Evolutionary conservation across 2,329 filamentous ascomycete species (phyloP), one percentile per base, ranked within the genome.

Genomic region (Xylariaceae sp.): DNA sequence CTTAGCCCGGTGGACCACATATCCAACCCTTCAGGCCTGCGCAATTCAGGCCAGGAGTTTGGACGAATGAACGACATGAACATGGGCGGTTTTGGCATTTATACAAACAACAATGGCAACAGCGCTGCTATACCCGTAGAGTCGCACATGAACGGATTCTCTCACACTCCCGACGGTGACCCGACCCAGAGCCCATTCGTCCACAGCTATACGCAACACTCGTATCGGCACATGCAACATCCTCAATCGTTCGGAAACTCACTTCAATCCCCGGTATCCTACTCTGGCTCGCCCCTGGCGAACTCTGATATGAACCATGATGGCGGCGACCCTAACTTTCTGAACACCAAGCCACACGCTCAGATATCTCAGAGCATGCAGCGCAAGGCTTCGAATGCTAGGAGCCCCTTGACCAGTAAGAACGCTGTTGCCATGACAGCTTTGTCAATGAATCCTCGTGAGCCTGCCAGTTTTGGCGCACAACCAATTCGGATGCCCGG

Each of bases 111-210:
- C 71, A 75, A 59, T 86, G 88, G 34, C 60, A 80, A 76, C 54
- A 80, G 78, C 61, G 71, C 77, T 59, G 75, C 78, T 39, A 74
- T 88, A 44, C 82, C 85, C 61, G 82, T 88, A 68, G 86, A 89
- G 62, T 78, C 82, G 52, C 86, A 88, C 59, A 86, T 91, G 70
- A 88, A 89, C 70, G 85, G 90, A 62, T 97, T 89, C 74, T 96
- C 93, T 17, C 90, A 90, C 72, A 96, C 92, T 1, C 92, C 93
- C 2, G 93, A 97, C 62, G 91, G 91, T 55, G 88, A 91, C 56
- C 92, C 93, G 4, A 93, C 96, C 62, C 90, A 95, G 70, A 97
- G 92, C 69, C 93, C 93, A 0, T 97, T 92, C 70, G 83, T 89
- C 48, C 84, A 88, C 67, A 86, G 83, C 70, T 94, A 92, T 77